Evolutionary conservation across 306 rosid genomes (phyloP), one percentile per base, ranked within the genome.

Genomic region (Vigna mungo): DNA sequence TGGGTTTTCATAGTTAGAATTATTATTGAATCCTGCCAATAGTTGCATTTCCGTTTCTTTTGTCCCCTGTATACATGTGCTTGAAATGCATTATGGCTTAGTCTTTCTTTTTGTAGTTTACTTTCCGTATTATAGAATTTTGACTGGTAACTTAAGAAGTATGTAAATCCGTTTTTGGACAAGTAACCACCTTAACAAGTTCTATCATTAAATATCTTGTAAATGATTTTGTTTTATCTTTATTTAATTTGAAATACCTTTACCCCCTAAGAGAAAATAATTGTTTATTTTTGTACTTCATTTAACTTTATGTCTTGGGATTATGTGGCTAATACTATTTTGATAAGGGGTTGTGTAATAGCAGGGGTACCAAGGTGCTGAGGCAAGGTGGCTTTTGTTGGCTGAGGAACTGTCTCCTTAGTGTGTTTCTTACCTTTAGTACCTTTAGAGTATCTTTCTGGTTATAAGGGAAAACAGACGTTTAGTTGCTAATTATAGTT

Each of bases 221-320:
- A 80, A 63, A 64, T 60, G 18, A 51, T 49, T 72, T 43, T 74
- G 48, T 61, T 16, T 32, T 51, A 15, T 48, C n/a, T 51, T 60
- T 51, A 15, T 72, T 49, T 20, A 39, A n/a, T 36, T 63, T 51
- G 14, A 64, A 64, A 49, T 30, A 65, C 52, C 25, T 44, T 69
- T 47, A 23, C 9, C 6, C 21, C 51, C 36, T 14, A 7, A 41
- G 36, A 16, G 64, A 71, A 32, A 63, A 2, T 3, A 12, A 60
- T 44, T 34, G n/a, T 64, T 72, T 15, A 4, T 14, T 18, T 25
- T 74, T 71, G 0, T 41, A 41, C 46, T 41, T 41, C 12, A 41
- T 41, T 2, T 9, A 9, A 41, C 46, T 41, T 9, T 41, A 9
- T 9, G 46, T 41, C 13, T 9, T 41, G 46, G 46, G 46, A 41